Evolutionary conservation across 176 grass and related monocot species (phyloP), one percentile per base, ranked within the genome.

Genomic region (Oryza rufipogon): DNA sequence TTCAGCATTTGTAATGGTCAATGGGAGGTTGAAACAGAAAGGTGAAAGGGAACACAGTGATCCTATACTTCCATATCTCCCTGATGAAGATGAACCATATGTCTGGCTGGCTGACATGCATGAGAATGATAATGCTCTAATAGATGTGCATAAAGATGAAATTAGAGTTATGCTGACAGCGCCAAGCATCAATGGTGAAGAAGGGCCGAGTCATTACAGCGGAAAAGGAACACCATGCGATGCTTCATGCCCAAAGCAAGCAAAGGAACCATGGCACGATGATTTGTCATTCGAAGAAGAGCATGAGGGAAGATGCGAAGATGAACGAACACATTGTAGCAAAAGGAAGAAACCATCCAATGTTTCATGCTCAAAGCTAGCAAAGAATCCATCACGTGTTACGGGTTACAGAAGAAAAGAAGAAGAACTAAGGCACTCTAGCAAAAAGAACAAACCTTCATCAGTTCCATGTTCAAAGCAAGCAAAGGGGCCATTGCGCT

Each of bases 11-110:
- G 73, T 68, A 8, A 84, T 48, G 4, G 2, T 84, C 30, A 84
- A 84, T 46, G 16, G 2, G 38, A 76, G 82, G 63, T 32, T 84
- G 23, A 25, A 76, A 68, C 72, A 19, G 71, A 84, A 68, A 26
- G 63, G 28, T 49, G 14, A 47, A 68, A 76, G 38, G 64, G 56
- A 14, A 20, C 60, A 67, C 0, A 42, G 28, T 52, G 82, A 84
- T 68, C 46, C 45, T 68, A 2, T 76, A 20, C 32, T 75, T 54
- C 63, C 72, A 0, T 76, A 84, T 30, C 65, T 34, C 14, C 65
- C 65, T 17, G 65, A 68, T 8, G 65, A 68, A 7, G 12, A 67
- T 2, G 28, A 68, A 68, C 30, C 66, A 9, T 34, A 68, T 16
- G 30, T 34, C 16, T 68, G 66, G 66, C 4, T 68, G 13, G 66